Evolutionary conservation across 768 basidiomycete genomes (phyloP), one percentile per base, ranked within the genome.

Genomic region (Agaricus subrufescens): DNA sequence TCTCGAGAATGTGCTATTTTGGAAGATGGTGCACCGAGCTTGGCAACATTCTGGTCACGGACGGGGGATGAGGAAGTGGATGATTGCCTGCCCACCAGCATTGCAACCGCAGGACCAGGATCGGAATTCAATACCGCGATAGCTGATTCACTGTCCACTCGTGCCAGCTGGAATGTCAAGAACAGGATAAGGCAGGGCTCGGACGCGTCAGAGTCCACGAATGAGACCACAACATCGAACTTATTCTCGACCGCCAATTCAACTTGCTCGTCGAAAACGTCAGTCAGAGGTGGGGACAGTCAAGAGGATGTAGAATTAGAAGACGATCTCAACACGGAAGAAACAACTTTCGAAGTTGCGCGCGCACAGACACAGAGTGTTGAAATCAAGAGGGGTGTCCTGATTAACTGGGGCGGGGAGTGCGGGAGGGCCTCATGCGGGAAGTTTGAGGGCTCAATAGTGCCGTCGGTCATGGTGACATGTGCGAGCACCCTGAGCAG

Each of bases 361-460:
- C 72, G 77, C 11, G 80, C 71, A 2, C 79, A 76, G 47, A 74
- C 78, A 46, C 75, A 72, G 62, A 82, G 79, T 58, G 67, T 82
- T 63, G 76, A 79, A 61, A 68, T 80, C 58, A 76, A 79, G 66
- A 74, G 71, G 63, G 79, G 75, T 3, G 68, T 77, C 46, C 61
- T 82, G 27, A 60, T 81, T 31, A 67, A 71, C 58, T 75, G 59
- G 56, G 62, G 43, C 46, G 23, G 19, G 12, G 26, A 25, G 46
- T 34, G 7, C 11, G 34, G 34, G 11, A 11, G 34, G 7, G 11
- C 7, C 7, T 34, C 34, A 4, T 34, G 34, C 34, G 7, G 34
- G 34, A 34, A 34, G 11, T 34, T 1, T 34, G 34, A 11, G 11
- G 34, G 34, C 34, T 34, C 34, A 11, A 34, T 56, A 1, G 46